Evolutionary conservation across 2,329 filamentous ascomycete species (phyloP).

Genomic region (Aspergillus sp.): DNA sequence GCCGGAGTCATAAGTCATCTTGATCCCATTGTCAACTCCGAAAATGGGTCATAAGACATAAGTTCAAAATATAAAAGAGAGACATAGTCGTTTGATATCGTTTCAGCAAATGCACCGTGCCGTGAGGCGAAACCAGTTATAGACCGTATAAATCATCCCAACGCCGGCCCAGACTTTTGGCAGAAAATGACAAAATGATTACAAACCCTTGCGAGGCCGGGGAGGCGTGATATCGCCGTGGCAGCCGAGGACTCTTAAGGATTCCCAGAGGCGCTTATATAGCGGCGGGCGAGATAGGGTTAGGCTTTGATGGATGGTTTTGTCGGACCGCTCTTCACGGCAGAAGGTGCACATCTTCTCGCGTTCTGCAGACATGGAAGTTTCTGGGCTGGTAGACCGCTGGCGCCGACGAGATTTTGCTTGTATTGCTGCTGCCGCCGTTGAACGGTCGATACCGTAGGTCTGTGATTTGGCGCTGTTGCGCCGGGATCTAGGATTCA

Average conservation of each 20-base stretch:
- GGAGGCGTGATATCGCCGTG: conserved; percentile 21
- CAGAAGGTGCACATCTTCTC: conserved; percentile 33
- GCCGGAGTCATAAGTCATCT: conserved; percentile 11
- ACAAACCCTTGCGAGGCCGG: conserved; percentile 19
- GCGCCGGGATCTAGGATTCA: conserved; percentile 22
- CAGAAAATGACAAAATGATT: conserved; percentile 2
- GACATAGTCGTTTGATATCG: conserved; percentile 1
- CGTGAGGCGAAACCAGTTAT: conserved; percentile 1
- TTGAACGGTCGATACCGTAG: conserved; percentile 34
- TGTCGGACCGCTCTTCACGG: conserved; percentile 29
- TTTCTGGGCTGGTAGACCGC: conserved; percentile 28
- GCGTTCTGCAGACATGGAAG: conserved; percentile 19
- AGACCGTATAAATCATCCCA: conserved; percentile 11
- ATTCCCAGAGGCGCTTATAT: conserved; percentile 27
- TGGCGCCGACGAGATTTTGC: conserved; percentile 35
- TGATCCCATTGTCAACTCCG: conserved; percentile 2
- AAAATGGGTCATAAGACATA: conserved; percentile 10
- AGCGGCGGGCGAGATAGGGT: conserved; percentile 21
- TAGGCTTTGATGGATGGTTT: conserved; percentile 22
- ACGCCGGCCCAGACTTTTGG: conserved; percentile 12
- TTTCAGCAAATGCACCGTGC: conserved; percentile 5
- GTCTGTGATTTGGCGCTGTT: conserved; percentile 25
- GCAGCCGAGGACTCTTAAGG: conserved; percentile 26
- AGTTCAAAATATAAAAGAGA: conserved; percentile 5
- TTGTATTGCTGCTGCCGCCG: conserved; percentile 38